Conservation (phyloP, 2,329 filamentous ascomycete genomes). For the Neonectria punicea region DNA sequence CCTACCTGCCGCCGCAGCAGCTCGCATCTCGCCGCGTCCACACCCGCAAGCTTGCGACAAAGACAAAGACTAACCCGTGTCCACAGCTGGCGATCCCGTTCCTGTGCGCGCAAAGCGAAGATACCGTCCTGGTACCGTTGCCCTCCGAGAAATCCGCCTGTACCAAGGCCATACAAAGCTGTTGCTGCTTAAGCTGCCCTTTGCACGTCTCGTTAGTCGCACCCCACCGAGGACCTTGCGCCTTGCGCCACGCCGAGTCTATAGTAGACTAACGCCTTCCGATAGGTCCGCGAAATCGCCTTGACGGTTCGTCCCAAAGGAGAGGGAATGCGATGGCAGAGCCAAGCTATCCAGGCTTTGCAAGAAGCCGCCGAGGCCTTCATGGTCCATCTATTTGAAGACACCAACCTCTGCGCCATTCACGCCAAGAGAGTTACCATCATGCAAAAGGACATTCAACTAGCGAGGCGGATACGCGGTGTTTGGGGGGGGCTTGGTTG, state of each 20-base stretch:
- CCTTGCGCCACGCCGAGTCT: not conserved
- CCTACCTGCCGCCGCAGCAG: not conserved
- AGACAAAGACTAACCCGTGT: slow-evolving; percentile 32
- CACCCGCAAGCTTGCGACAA: not conserved
- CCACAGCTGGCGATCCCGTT: slow-evolving; percentile 76
- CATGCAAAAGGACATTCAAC: slow-evolving; percentile 97
- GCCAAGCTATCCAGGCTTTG: slow-evolving; percentile 89
- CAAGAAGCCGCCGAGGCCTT: slow-evolving; percentile 98
- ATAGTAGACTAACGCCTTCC: slow-evolving; percentile 26
- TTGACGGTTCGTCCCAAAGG: slow-evolving; percentile 69
- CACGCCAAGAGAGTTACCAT: slow-evolving; percentile 97
- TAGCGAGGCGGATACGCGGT: slow-evolving; percentile 83
- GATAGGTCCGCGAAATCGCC: slow-evolving; percentile 72
- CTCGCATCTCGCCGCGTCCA: not conserved
- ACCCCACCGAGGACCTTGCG: not conserved
- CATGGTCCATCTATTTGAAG: slow-evolving; percentile 92
- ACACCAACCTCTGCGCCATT: slow-evolving; percentile 87
- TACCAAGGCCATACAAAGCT: slow-evolving; percentile 93
- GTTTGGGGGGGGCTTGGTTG: slow-evolving; percentile 76
- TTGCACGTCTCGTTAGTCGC: slow-evolving; percentile 74
- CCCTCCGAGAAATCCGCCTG: slow-evolving; percentile 88
- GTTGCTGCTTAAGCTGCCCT: slow-evolving; percentile 82
- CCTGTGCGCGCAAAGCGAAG: slow-evolving; percentile 70
- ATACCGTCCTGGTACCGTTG: slow-evolving; percentile 83
- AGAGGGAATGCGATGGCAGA: slow-evolving; percentile 90